These are phyloP conservation scores for Rhizopogon rudus DNA, from an alignment of 768 basidiomycete species.

Conservation along the genomic window DNA sequence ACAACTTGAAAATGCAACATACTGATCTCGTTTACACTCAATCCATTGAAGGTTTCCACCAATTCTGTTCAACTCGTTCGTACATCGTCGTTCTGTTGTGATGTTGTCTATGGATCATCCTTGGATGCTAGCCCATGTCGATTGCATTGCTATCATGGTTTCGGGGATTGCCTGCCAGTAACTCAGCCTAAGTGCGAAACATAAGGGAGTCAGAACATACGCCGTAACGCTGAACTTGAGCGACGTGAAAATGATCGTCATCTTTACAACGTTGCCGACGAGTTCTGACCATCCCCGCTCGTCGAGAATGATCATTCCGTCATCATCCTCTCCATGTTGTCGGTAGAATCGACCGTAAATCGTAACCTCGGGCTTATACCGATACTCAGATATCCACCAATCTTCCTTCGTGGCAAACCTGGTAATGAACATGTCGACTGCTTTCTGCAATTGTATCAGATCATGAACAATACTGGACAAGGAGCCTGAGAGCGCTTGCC, in stretches of 20 bases:
- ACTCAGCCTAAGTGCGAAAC: not conserved
- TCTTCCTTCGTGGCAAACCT: slow-evolving; percentile 30
- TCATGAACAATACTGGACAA: not conserved
- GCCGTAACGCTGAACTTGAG: slow-evolving; percentile 29
- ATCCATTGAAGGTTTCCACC: not conserved
- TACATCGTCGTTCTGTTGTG: not conserved
- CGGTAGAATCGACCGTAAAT: slow-evolving; percentile 30
- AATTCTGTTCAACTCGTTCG: not conserved
- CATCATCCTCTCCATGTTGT: slow-evolving; percentile 27
- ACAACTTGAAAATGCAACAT: not conserved
- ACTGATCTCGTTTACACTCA: not conserved
- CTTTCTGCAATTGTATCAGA: slow-evolving; percentile 17
- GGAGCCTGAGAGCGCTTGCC: slow-evolving; percentile 10
- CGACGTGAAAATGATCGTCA: slow-evolving; percentile 27
- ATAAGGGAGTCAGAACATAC: slow-evolving; percentile 13
- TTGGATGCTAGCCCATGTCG: too few species aligned
- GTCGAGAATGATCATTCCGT: slow-evolving; percentile 25
- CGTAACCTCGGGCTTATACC: slow-evolving; percentile 29
- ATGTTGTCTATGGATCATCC: too few species aligned
- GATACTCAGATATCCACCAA: slow-evolving; percentile 30
- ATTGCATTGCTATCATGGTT: not conserved
- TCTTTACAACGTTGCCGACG: slow-evolving; percentile 27
- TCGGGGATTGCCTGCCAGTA: not conserved
- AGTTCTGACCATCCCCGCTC: slow-evolving; percentile 29
- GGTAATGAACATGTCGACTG: slow-evolving; percentile 25